Conservation (phyloP, 305 asterid species). For the Stenogyne calaminthoides region DNA sequence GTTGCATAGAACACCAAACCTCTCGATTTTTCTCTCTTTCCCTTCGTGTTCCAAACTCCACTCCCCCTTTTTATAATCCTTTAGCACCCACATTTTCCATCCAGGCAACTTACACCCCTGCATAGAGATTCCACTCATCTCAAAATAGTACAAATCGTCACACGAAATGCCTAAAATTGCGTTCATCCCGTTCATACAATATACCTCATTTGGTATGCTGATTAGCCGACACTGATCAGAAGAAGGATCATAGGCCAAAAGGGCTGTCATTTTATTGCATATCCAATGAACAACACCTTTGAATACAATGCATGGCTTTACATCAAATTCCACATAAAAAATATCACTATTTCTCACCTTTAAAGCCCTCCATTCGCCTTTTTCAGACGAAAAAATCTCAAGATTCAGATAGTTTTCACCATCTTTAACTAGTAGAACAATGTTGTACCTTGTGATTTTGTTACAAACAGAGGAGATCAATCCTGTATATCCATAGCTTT, state of each 20-base stretch:
- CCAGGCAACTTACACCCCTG: slow-evolving; percentile 19
- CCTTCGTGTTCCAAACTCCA: slow-evolving; percentile 30
- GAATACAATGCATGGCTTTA: slow-evolving; percentile 27
- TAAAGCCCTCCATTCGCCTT: slow-evolving; percentile 24
- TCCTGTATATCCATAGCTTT: slow-evolving; percentile 14
- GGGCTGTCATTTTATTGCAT: slow-evolving; percentile 24
- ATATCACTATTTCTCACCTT: not conserved
- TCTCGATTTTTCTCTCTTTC: slow-evolving; percentile 24
- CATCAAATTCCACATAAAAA: slow-evolving; percentile 16
- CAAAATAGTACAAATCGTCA: slow-evolving; percentile 31
- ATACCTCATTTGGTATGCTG: slow-evolving; percentile 18
- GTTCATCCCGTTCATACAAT: slow-evolving; percentile 25
- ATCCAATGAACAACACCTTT: slow-evolving; percentile 33
- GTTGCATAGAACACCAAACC: not conserved
- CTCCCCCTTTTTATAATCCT: slow-evolving; percentile 24
- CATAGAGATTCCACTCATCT: slow-evolving; percentile 21
- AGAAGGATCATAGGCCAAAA: slow-evolving; percentile 34
- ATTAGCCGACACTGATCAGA: slow-evolving; percentile 24
- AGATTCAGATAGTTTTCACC: not conserved
- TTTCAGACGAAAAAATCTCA: slow-evolving; percentile 27
- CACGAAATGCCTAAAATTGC: slow-evolving; percentile 32
- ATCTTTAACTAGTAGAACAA: not conserved
- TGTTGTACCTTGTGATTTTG: slow-evolving; percentile 19
- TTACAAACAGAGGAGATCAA: slow-evolving; percentile 16
- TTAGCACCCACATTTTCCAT: slow-evolving; percentile 42